phyloP scores from a whole-genome alignment of 2,329 filamentous ascomycete genomes.

The Colletotrichum filicis region DNA sequence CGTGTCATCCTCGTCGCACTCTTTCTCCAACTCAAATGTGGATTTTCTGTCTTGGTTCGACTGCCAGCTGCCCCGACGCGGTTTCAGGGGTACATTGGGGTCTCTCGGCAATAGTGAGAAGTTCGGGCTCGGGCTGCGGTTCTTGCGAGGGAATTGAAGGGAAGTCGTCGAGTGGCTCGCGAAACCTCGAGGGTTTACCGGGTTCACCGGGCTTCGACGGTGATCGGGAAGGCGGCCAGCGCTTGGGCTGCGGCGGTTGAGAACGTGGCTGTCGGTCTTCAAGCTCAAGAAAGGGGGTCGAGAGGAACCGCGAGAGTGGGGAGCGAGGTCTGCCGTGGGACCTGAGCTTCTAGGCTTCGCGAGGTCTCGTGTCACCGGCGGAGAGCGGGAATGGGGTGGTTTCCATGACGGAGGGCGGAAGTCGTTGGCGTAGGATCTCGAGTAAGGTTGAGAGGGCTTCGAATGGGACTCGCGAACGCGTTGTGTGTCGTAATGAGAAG shows the following conservation, averaged over 20 bases:
- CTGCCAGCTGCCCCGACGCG: constrained; percentile 78
- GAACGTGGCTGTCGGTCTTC: constrained; percentile 52
- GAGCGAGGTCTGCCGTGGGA: constrained; percentile 8
- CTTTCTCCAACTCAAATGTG: constrained; percentile 76
- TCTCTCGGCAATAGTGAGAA: constrained; percentile 58
- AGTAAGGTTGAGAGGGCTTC: constrained; percentile 36
- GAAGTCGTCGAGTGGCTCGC: constrained; percentile 53
- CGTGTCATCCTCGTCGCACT: constrained; percentile 81
- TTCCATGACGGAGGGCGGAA: constrained; percentile 34
- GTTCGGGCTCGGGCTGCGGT: constrained; percentile 64
- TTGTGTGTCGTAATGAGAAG: constrained; percentile 42
- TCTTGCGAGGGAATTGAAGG: constrained; percentile 50
- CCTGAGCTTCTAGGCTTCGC: constrained; percentile 37
- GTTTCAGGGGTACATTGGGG: constrained; percentile 49
- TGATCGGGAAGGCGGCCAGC: constrained; percentile 49
- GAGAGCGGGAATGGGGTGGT: constrained; percentile 32
- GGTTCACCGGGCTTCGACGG: constrained; percentile 24
- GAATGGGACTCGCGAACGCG: constrained; percentile 45
- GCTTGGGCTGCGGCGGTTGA: constrained; percentile 64
- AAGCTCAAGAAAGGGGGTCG: constrained; percentile 59
- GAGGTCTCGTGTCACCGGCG: constrained; percentile 44
- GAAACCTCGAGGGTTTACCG: constrained; percentile 41
- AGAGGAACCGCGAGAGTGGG: constrained; percentile 36
- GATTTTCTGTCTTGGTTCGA: constrained; percentile 73
- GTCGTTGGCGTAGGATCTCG: constrained; percentile 35